Base-by-base conservation (phyloP, 768 basidiomycete genomes). In the Panellus pusillus region DNA sequence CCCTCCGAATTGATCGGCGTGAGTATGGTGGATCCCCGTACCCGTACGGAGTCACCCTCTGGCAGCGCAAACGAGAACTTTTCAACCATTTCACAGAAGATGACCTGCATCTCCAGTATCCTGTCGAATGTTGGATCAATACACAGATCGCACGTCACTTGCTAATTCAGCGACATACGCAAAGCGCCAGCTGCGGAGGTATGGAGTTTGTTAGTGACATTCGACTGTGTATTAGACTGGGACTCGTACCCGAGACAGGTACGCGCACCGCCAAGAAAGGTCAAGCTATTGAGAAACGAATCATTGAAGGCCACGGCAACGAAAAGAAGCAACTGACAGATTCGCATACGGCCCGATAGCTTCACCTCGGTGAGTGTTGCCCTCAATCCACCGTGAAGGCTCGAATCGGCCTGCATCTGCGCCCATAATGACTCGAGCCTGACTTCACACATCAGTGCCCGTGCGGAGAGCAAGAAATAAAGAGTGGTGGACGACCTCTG, bases 311-410 rank as follows among this genome's bases (percentile, higher is more conserved):
- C 31, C 28, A 20, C 19, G 13, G 20, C 27, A 35, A 8, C 11
- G 7, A 31, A 5, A 36, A 35, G 37, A 27, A 4, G 15, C 8
- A 41, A 24, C 50, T 13, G 20, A 60, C 58, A 60, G 54, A n/a
- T 55, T 39, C 15, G 54, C 53, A 45, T 60, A 60, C 6, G 58
- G 58, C 11, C 58, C 58, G 29, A 60, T 17, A 1, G 53, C 45
- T 19, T 51, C 44, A 5, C 58, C 58, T 43, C 40, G 48, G 27
- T 37, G 52, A 4, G 58, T 50, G 13, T 54, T 27, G 24, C 67
- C 66, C 18, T 65, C 54, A 12, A 78, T 63, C 78, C 79, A 79
- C 24, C 79, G 71, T 46, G 76, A 76, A 5, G 77, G 76, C n/a
- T 70, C 62, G 62, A 74, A 80, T 35, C 62, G 61, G 28, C 70